Conservation (phyloP, 2,329 filamentous ascomycete species). For the Huntiella omanensis region DNA sequence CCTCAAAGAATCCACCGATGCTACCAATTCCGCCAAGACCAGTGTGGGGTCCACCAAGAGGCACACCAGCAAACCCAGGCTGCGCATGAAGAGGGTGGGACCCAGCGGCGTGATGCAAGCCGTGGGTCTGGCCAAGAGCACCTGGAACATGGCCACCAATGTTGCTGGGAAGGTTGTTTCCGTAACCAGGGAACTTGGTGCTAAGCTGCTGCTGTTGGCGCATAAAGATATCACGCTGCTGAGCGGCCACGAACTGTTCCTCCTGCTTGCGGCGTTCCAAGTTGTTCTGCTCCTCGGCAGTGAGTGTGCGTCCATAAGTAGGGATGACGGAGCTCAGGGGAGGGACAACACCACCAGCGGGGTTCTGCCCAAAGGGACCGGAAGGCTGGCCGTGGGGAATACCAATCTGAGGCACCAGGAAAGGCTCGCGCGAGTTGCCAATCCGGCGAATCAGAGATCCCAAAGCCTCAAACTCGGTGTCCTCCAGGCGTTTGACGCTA, state of each 20-base stretch:
- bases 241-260: slow-evolving; percentile 90
- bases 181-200: slow-evolving; percentile 31
- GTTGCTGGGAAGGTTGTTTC: not conserved
- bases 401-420: slow-evolving; percentile 91
- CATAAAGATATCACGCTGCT: slow-evolving; percentile 82
- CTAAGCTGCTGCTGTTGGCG: slow-evolving; percentile 48
- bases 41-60: not conserved
- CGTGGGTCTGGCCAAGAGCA: slow-evolving; percentile 8
- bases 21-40: not conserved
- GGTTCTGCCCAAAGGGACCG: slow-evolving; percentile 29
- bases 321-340: slow-evolving; percentile 89
- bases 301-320: slow-evolving; percentile 88
- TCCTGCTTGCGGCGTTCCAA: slow-evolving; percentile 92
- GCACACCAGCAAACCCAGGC: slow-evolving; percentile 83
- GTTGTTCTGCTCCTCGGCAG: slow-evolving; percentile 94
- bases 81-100: slow-evolving; percentile 93
- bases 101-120: slow-evolving; percentile 80
- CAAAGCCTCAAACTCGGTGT: slow-evolving; percentile 82
- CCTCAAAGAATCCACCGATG: not conserved
- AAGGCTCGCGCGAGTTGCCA: slow-evolving; percentile 91
- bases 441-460: slow-evolving; percentile 90
- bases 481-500: slow-evolving; percentile 86
- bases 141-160: slow-evolving; percentile 12
- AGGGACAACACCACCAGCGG: slow-evolving; percentile 50
- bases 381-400: slow-evolving; percentile 68